These are phyloP conservation scores for Jacaranda copaia DNA, from an alignment of 257 asterid genomes.

Conservation along the genomic window DNA sequence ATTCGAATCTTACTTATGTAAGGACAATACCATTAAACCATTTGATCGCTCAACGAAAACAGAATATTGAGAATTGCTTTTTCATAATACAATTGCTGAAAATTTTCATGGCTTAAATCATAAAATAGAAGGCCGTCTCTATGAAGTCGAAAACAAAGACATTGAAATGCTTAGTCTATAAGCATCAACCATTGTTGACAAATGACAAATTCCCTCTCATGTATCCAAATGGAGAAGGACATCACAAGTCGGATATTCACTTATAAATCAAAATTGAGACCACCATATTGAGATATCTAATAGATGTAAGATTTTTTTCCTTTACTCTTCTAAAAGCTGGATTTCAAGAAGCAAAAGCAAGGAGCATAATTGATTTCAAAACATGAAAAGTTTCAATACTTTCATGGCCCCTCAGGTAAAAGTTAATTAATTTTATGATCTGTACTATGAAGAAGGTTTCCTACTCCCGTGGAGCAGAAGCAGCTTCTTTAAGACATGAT, in stretches of 20 bases:
- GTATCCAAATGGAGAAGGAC: slow-evolving; percentile 9
- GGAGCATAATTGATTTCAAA: slow-evolving; percentile 26
- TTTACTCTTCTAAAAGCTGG: background rate
- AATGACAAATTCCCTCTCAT: slow-evolving; percentile 18
- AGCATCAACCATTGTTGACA: slow-evolving; percentile 9
- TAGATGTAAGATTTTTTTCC: too few species aligned
- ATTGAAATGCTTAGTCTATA: background rate
- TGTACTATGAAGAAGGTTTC: background rate
- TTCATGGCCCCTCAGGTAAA: background rate
- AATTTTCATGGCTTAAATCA: too few species aligned
- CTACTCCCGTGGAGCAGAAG: slow-evolving; percentile 52
- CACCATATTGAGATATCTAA: background rate
- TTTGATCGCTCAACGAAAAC: too few species aligned
- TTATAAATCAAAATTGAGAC: background rate
- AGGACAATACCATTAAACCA: too few species aligned
- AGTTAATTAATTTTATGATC: background rate
- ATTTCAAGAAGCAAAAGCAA: background rate
- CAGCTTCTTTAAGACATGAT: slow-evolving; percentile 76
- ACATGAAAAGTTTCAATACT: background rate
- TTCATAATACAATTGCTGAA: too few species aligned
- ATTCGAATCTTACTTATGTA: too few species aligned
- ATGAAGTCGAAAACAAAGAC: too few species aligned
- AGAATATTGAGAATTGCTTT: too few species aligned
- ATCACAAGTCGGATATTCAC: background rate
- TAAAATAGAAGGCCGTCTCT: too few species aligned